These are phyloP conservation scores for Globisporangium yorkense DNA, from an alignment of 352 stramenopile genomes.

Conservation along the genomic window DNA sequence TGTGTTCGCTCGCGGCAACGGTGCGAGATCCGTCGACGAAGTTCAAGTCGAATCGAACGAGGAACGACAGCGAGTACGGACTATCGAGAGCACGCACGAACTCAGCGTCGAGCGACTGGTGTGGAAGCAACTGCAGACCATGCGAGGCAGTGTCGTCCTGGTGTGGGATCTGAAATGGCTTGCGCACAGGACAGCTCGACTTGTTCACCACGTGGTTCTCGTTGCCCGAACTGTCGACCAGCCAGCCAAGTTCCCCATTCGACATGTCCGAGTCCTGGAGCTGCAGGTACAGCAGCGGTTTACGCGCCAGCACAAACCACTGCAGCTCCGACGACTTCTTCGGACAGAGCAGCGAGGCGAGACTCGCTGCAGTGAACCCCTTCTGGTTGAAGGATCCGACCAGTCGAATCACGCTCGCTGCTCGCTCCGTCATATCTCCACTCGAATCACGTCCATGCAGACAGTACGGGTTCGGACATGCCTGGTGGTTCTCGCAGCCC, in stretches of 20 bases:
- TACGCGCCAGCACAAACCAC: constrained; percentile 31
- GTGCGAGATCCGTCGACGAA: neutral
- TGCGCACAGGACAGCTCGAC: constrained; percentile 29
- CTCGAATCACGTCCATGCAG: constrained; percentile 2
- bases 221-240: constrained; percentile 55
- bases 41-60: constrained; percentile 28
- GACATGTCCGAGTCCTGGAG: constrained; percentile 40
- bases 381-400: constrained; percentile 27
- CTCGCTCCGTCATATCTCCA: constrained; percentile 22
- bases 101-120: constrained; percentile 7
- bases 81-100: constrained; percentile 12
- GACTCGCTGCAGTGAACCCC: constrained; percentile 26
- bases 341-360: constrained; percentile 39
- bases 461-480: constrained; percentile 46
- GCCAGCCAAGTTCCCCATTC: neutral
- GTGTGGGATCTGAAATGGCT: constrained; percentile 49
- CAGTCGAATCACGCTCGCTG: constrained; percentile 41
- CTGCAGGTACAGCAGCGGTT: constrained; percentile 45
- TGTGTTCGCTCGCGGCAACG: neutral
- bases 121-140: constrained; percentile 35
- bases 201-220: constrained; percentile 28
- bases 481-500: constrained; percentile 24
- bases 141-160: constrained; percentile 8
- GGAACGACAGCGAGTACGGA: constrained; percentile 33
- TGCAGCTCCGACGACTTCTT: constrained; percentile 20